Percentiles rank a stretch among this genome's conserved stretches.
These are phyloP conservation scores for Neckera pumila DNA, from an alignment of 225 moss, liverwort and hornwort genomes.

Conservation along the genomic window DNA sequence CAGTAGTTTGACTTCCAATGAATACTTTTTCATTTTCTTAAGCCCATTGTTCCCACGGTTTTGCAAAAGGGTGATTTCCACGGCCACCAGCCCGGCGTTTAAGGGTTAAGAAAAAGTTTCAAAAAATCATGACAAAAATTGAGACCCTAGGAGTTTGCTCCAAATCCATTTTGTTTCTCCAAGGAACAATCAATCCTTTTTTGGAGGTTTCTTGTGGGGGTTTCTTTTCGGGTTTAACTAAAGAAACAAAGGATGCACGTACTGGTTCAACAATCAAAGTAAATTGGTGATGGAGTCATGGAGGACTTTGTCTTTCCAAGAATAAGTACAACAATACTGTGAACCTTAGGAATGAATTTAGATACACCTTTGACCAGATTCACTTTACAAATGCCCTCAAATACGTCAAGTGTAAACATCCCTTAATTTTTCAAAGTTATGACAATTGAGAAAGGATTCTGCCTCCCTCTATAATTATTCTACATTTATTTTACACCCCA, in stretches of 20 bases:
- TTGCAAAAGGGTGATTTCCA: too few species aligned
- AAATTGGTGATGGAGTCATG: neutral
- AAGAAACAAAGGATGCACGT: neutral
- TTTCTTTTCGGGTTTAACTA: neutral
- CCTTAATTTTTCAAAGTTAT: neutral
- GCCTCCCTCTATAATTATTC: neutral
- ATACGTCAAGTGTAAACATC: neutral
- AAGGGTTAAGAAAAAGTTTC: neutral
- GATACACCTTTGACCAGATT: neutral
- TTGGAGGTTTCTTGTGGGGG: too few species aligned
- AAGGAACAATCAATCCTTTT: accelerated
- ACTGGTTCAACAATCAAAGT: too few species aligned
- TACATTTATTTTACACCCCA: neutral
- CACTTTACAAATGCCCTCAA: neutral
- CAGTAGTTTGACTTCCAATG: too few species aligned
- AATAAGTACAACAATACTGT: neutral
- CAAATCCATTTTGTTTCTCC: accelerated
- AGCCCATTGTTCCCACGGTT: too few species aligned
- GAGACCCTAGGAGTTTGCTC: accelerated
- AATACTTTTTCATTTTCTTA: too few species aligned
- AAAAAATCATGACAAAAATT: neutral
- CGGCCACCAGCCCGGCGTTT: too few species aligned
- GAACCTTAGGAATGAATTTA: neutral
- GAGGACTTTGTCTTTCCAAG: accelerated
- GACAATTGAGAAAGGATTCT: neutral